These are phyloP conservation scores for Artemisia argyi DNA, from an alignment of 129 eudicot genomes.

Conservation along the genomic window DNA sequence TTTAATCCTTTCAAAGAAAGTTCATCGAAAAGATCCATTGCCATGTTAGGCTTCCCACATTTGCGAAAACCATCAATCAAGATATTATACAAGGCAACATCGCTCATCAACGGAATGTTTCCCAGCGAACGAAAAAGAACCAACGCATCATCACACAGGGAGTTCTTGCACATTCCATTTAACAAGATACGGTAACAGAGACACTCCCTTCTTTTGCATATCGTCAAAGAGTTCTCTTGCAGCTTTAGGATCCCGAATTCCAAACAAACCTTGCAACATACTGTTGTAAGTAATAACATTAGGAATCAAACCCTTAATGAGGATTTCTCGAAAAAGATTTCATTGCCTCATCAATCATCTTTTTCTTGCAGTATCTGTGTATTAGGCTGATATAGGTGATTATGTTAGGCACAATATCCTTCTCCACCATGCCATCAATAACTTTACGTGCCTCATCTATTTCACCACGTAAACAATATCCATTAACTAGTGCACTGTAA, in stretches of 20 bases:
- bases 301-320: conserved; percentile 25
- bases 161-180: neutral
- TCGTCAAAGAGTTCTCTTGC: conserved; percentile 23
- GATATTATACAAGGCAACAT: too few relatives aligned
- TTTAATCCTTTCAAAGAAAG: too few relatives aligned
- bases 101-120: neutral
- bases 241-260: neutral
- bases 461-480: too few relatives aligned
- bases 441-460: neutral
- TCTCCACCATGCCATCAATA: neutral
- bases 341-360: conserved; percentile 23
- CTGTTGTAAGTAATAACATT: conserved; percentile 22
- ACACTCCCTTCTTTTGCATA: conserved; percentile 21
- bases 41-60: too few relatives aligned
- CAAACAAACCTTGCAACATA: conserved; percentile 27
- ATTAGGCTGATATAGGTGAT: neutral
- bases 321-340: conserved; percentile 23
- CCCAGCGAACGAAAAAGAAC: conserved; percentile 22
- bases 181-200: conserved; percentile 18
- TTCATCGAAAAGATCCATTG: too few relatives aligned
- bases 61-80: too few relatives aligned
- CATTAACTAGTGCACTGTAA: neutral
- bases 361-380: conserved; percentile 24
- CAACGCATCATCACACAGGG: conserved; percentile 20
- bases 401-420: neutral